Conservation (phyloP, 208 protist species). For the Acanthamoeba royreba region DNA sequence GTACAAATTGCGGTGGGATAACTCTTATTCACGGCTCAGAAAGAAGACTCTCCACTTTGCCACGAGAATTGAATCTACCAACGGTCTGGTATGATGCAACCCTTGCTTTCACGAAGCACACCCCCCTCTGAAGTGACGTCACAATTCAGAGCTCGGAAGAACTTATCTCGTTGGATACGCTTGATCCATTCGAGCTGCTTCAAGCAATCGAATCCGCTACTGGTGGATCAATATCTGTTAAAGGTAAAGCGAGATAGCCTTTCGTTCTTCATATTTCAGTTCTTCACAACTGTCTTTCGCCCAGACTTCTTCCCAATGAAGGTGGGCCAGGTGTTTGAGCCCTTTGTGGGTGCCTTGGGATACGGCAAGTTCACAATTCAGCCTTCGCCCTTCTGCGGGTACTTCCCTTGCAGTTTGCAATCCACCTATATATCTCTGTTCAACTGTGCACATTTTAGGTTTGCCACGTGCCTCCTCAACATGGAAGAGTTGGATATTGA, state of each 20-base stretch:
- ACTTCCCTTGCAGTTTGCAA: too few species aligned
- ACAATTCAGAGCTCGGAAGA: neutral
- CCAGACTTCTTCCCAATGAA: slow-evolving; percentile 18
- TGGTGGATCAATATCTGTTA: neutral
- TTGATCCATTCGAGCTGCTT: slow-evolving; percentile 11
- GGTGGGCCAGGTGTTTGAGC: slow-evolving; percentile 25
- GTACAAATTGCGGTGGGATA: slow-evolving; percentile 26
- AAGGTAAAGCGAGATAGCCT: too few species aligned
- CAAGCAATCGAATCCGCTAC: neutral
- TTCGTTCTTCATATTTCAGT: neutral
- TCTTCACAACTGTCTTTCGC: neutral
- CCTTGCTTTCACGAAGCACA: neutral
- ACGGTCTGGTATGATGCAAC: neutral
- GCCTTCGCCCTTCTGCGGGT: slow-evolving; percentile 36
- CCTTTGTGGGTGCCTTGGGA: neutral
- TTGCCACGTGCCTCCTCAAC: slow-evolving; percentile 8
- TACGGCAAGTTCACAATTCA: slow-evolving; percentile 35
- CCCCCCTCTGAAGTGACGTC: neutral
- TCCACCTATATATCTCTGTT: neutral
- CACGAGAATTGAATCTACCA: neutral
- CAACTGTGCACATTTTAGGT: neutral
- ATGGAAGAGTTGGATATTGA: neutral
- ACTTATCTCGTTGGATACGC: neutral
- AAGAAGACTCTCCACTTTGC: neutral
- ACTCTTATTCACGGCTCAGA: neutral